Base-by-base conservation (phyloP, 148 eudicot species). In the Camellia lanceoleosa region DNA sequence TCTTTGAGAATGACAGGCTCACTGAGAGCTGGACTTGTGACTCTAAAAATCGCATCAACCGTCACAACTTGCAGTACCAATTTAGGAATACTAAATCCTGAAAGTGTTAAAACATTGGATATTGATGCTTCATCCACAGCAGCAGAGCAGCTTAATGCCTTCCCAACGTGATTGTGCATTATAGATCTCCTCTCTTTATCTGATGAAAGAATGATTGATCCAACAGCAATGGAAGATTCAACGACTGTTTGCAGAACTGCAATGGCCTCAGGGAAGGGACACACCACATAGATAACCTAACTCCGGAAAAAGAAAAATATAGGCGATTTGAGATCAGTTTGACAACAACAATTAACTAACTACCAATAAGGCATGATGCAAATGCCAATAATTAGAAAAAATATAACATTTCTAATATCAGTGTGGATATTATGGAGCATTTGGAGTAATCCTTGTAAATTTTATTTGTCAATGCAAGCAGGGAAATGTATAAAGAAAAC, bases 181-280 rank as follows among this genome's bases (percentile, higher is more conserved):
- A 84, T 79, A 44, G 91, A 84, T 89, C 98, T 91, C 87, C 89
- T 91, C 74, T 92, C 99, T 86, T 88, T 94, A 82, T 96, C 98
- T 56, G 95, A 74, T 61, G 99, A 89, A 51, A 85, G 85, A 73
- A 91, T 71, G 38, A 84, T 77, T 68, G 99, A 93, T 73, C 98
- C 91, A 81, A 96, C 44, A 73, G 98, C 90, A 84, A 89, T 84
- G 51, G 94, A 91, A 66, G 99, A 87, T 80, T 96, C 98, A 65
- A 94, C 83, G 65, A 96, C 83, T 30, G 99, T 96, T 81, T 87
- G 92, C 69, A 96, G 91, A 85, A 92, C 89, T 69, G 99, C 93
- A 82, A 79, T 79, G 70, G 94, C 95, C 79, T 96, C 99, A n/a
- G 99, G 97, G 81, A 96, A 96, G 69, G 99, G 99, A 81, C 99